phyloP scores from a whole-genome alignment of 1,139 yeast species.

The Zygosaccharomyces pseudobailii region DNA sequence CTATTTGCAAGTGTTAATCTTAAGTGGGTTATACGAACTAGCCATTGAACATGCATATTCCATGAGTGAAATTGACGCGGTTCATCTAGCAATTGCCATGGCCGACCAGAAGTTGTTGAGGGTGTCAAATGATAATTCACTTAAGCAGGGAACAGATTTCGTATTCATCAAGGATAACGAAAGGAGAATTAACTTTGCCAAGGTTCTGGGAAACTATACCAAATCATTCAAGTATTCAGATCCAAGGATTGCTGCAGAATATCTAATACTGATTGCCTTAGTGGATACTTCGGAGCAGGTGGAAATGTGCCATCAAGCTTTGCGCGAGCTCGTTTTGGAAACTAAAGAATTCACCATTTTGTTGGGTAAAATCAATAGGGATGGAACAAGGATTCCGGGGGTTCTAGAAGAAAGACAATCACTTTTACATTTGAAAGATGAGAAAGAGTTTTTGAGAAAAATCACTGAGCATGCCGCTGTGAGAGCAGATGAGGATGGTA shows the following conservation, averaged over 20 bases:
- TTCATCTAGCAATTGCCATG: conserved; percentile 81
- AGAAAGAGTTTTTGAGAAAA: conserved; percentile 51
- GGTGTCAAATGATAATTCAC: not conserved
- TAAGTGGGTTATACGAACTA: conserved; percentile 76
- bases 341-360: conserved; percentile 79
- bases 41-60: conserved; percentile 70
- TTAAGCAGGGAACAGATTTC: conserved; percentile 27
- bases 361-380: conserved; percentile 72
- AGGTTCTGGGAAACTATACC: conserved; percentile 66
- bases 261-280: conserved; percentile 67
- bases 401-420: conserved; percentile 73
- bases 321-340: conserved; percentile 78
- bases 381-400: conserved; percentile 80
- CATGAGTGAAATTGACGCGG: conserved; percentile 77
- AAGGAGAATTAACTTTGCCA: conserved; percentile 51
- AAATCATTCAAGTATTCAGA: conserved; percentile 79
- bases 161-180: conserved; percentile 34
- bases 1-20: conserved; percentile 68
- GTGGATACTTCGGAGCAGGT: conserved; percentile 45
- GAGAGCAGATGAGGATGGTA: conserved; percentile 88
- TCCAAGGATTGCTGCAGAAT: conserved; percentile 88
- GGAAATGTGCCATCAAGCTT: conserved; percentile 67
- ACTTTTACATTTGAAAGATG: conserved; percentile 56
- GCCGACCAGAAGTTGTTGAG: conserved; percentile 64
- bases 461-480: conserved; percentile 83